Percentiles rank a stretch among this genome's conserved stretches.
These are phyloP conservation scores for Linum usitatissimum DNA, from an alignment of 345 rosid genomes.

Conservation along the genomic window DNA sequence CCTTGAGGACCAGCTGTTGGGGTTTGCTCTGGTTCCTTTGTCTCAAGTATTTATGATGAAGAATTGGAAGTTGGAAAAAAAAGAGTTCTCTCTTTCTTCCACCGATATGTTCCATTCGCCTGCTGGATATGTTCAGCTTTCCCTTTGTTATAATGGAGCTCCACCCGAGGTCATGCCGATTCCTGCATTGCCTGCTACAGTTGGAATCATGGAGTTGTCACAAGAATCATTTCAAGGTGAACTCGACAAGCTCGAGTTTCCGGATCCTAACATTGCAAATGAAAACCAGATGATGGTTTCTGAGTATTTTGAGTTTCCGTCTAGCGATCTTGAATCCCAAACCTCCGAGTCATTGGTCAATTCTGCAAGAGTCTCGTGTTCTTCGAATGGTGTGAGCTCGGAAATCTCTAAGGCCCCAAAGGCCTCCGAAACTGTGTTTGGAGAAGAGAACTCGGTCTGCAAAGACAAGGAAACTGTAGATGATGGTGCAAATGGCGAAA, in stretches of 20 bases:
- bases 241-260: constrained; percentile 83
- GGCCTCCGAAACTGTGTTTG: constrained; percentile 7
- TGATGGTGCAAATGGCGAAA: constrained; percentile 28
- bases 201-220: constrained; percentile 28
- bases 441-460: constrained; percentile 32
- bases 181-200: constrained; percentile 38
- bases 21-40: constrained; percentile 81
- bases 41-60: constrained; percentile 55
- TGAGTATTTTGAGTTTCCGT: constrained; percentile 69
- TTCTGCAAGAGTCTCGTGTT: constrained; percentile 50
- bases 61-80: constrained; percentile 66
- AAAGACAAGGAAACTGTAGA: constrained; percentile 29
- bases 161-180: constrained; percentile 85
- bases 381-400: constrained; percentile 52
- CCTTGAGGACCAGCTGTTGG: constrained; percentile 93
- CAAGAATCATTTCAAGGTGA: constrained; percentile 43
- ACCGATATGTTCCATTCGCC: constrained; percentile 94
- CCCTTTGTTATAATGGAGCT: constrained; percentile 68
- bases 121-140: constrained; percentile 80
- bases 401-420: constrained; percentile 35
- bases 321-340: constrained; percentile 46
- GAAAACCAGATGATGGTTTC: constrained; percentile 96
- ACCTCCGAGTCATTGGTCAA: constrained; percentile 52
- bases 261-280: constrained; percentile 80
- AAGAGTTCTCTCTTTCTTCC: constrained; percentile 86